Evolutionary conservation across 108 stramenopile species (phyloP).

Genomic region (Pseudonitzschia delicatissima): DNA sequence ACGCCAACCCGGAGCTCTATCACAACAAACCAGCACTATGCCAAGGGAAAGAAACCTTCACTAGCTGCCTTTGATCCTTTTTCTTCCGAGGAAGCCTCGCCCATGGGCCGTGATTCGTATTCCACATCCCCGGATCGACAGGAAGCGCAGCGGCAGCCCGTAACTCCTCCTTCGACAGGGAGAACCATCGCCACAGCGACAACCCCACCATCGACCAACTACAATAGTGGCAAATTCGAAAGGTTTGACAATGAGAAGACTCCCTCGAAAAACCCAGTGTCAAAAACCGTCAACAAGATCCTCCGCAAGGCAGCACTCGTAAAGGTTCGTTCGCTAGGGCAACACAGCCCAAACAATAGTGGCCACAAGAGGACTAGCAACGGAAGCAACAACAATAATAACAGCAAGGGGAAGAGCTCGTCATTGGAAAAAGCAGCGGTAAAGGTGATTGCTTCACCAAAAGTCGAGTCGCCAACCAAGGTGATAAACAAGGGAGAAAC

Average conservation of each 20-base stretch:
- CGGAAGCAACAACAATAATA: neutral
- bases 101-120: neutral
- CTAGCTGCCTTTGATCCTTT: conserved; percentile 10
- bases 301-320: conserved; percentile 1
- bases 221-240: neutral
- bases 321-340: neutral
- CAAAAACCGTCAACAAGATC: neutral
- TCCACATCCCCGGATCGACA: neutral
- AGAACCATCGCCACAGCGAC: neutral
- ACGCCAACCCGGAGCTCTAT: too few relatives aligned
- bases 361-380: neutral
- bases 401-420: neutral
- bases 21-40: too few relatives aligned
- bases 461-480: neutral
- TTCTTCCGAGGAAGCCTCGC: neutral
- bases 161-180: neutral
- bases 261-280: neutral
- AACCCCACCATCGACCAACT: neutral
- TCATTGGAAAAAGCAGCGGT: too few relatives aligned
- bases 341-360: neutral
- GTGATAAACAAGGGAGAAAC: neutral
- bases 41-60: conserved; percentile 1
- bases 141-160: neutral
- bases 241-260: neutral
- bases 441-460: neutral